phyloP scores from a whole-genome alignment of 2,329 filamentous ascomycete species.

The Coniochaeta sp. region DNA sequence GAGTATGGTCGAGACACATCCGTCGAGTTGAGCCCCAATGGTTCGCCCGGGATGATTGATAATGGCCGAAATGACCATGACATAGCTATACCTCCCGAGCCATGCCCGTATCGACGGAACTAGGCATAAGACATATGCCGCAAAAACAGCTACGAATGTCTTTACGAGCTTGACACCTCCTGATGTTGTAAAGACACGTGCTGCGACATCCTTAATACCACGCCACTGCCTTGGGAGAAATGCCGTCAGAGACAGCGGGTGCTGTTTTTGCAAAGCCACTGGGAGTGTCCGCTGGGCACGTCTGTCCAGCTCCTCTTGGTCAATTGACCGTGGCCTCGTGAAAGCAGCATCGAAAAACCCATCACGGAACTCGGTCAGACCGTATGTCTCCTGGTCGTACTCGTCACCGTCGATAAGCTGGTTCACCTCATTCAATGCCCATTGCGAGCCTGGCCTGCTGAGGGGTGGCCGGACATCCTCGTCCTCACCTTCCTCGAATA shows the following conservation, averaged over 20 bases:
- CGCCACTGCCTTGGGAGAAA: constrained; percentile 41
- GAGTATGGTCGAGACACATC: constrained; percentile 41
- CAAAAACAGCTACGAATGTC: constrained; percentile 48
- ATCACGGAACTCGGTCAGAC: constrained; percentile 34
- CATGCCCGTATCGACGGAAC: constrained; percentile 37
- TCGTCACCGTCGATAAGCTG: constrained; percentile 2
- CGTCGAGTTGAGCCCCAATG: constrained; percentile 50
- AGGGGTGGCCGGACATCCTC: not conserved
- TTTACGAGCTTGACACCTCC: constrained; percentile 44
- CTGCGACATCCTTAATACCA: constrained; percentile 31
- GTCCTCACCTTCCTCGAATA: not conserved
- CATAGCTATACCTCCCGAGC: constrained; percentile 46
- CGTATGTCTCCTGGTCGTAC: constrained; percentile 29
- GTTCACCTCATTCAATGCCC: constrained; percentile 3
- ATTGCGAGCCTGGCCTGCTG: not conserved
- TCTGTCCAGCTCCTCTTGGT: constrained; percentile 29
- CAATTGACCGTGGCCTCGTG: constrained; percentile 29
- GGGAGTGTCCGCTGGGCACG: constrained; percentile 37
- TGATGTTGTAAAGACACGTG: constrained; percentile 36
- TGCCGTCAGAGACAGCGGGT: constrained; percentile 36
- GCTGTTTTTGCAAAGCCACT: constrained; percentile 33
- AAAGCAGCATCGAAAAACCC: constrained; percentile 42
- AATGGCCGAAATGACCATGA: constrained; percentile 49
- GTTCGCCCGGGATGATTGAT: constrained; percentile 50
- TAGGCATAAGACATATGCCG: constrained; percentile 48